Percentiles rank a stretch among this genome's conserved stretches.
Conservation (phyloP, 106 monocot genomes). For the Dioscorea alata region DNA sequence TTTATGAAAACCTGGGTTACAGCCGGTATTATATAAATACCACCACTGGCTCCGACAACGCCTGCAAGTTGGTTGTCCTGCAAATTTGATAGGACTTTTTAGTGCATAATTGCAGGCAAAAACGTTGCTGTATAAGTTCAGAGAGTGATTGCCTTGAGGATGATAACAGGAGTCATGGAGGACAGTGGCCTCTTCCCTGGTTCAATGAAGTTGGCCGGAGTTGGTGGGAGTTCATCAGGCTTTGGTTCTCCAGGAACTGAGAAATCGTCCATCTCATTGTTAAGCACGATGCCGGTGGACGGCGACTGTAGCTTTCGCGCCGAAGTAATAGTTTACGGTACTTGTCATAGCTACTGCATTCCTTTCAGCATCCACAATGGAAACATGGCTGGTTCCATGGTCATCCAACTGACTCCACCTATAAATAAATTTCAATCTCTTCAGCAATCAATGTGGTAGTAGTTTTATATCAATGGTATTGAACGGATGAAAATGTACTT, state of each 20-base stretch:
- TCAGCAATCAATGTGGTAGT: background rate
- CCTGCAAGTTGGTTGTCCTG: conserved; percentile 88
- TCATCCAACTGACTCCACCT: conserved; percentile 86
- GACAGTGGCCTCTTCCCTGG: conserved; percentile 81
- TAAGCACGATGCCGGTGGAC: conserved; percentile 81
- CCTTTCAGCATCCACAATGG: conserved; percentile 73
- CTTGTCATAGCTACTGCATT: conserved; percentile 90
- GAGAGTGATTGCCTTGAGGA: conserved; percentile 54
- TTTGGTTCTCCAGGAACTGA: conserved; percentile 50
- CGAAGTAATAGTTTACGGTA: conserved; percentile 75
- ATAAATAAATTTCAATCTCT: background rate
- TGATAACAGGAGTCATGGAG: conserved; percentile 91
- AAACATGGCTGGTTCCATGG: conserved; percentile 88
- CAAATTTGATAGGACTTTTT: background rate
- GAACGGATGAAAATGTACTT: background rate
- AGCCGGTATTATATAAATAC: conserved; percentile 65
- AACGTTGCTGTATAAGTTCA: background rate
- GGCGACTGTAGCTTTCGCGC: conserved; percentile 63
- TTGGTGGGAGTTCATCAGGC: conserved; percentile 64
- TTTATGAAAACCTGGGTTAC: conserved; percentile 79
- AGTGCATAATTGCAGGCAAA: background rate
- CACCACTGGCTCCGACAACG: conserved; percentile 79
- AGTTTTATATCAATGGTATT: background rate
- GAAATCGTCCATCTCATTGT: conserved; percentile 98
- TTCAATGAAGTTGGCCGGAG: conserved; percentile 83